Percentiles rank a stretch among this genome's conserved stretches.
Evolutionary conservation across 2,329 filamentous ascomycete species (phyloP).

Genomic region (Pseudopithomyces chartarum): DNA sequence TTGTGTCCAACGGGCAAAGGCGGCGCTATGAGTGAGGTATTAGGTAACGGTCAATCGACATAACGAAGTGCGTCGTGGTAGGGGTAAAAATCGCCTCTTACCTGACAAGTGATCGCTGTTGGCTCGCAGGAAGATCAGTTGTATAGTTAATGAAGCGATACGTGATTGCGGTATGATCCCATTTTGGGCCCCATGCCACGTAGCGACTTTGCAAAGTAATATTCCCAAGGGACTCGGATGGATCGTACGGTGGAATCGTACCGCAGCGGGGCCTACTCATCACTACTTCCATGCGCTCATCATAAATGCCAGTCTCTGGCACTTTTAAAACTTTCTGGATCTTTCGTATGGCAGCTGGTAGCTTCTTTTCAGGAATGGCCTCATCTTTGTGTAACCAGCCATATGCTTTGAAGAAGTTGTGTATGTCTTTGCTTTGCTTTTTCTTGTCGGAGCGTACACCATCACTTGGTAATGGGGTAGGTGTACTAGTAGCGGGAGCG

Average conservation of each 20-base stretch:
- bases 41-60: not conserved
- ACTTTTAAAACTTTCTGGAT: constrained; percentile 32
- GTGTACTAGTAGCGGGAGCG: constrained; percentile 13
- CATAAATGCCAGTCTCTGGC: constrained; percentile 31
- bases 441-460: constrained; percentile 18
- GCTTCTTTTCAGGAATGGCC: constrained; percentile 25
- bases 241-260: constrained; percentile 29
- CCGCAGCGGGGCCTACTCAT: constrained; percentile 33
- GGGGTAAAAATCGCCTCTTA: constrained; percentile 13
- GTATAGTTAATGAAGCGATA: constrained; percentile 35
- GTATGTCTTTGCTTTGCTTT: constrained; percentile 30
- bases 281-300: constrained; percentile 29
- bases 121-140: constrained; percentile 20
- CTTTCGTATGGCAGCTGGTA: constrained; percentile 32
- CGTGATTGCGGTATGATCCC: constrained; percentile 30
- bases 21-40: constrained; percentile 13
- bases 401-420: constrained; percentile 36
- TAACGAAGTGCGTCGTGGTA: not conserved
- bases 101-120: constrained; percentile 29
- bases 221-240: constrained; percentile 19
- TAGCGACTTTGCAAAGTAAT: constrained; percentile 22
- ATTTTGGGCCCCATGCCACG: constrained; percentile 35
- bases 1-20: constrained; percentile 34
- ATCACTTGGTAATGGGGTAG: constrained; percentile 10
- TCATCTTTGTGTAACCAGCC: constrained; percentile 30